Evolutionary conservation across 306 rosid species (phyloP).

Genomic region (Inga leiocalycina): DNA sequence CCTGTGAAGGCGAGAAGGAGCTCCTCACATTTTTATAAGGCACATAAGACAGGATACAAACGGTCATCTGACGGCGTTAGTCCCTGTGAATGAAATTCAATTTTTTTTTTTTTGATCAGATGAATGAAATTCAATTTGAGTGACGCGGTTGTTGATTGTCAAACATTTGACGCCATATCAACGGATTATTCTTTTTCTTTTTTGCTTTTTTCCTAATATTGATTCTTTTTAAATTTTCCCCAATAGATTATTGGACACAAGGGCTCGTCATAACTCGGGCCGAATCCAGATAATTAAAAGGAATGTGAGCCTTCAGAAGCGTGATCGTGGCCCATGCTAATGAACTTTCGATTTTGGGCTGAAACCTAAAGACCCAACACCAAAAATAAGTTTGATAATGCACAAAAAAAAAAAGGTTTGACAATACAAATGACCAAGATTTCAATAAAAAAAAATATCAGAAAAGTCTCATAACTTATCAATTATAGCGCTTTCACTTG

Average conservation of each 20-base stretch:
- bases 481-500: too few relatives aligned
- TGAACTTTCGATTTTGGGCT: not conserved
- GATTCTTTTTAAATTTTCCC: too few relatives aligned
- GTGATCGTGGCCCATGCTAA: too few relatives aligned
- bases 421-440: too few relatives aligned
- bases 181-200: not conserved
- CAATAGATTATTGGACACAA: too few relatives aligned
- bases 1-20: slow-evolving; percentile 24
- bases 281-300: not conserved
- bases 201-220: too few relatives aligned
- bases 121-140: not conserved
- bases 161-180: not conserved
- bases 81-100: not conserved
- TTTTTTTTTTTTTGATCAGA: not conserved
- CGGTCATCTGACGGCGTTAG: slow-evolving; percentile 31
- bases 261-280: not conserved
- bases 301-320: not conserved
- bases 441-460: too few relatives aligned
- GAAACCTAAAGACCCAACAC: not conserved
- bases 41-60: not conserved
- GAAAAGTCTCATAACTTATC: too few relatives aligned
- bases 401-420: too few relatives aligned
- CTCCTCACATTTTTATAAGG: slow-evolving; percentile 18
- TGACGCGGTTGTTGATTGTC: not conserved
- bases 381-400: not conserved